Conservation (phyloP, 768 basidiomycete genomes). For the Tulasnella sp. region DNA sequence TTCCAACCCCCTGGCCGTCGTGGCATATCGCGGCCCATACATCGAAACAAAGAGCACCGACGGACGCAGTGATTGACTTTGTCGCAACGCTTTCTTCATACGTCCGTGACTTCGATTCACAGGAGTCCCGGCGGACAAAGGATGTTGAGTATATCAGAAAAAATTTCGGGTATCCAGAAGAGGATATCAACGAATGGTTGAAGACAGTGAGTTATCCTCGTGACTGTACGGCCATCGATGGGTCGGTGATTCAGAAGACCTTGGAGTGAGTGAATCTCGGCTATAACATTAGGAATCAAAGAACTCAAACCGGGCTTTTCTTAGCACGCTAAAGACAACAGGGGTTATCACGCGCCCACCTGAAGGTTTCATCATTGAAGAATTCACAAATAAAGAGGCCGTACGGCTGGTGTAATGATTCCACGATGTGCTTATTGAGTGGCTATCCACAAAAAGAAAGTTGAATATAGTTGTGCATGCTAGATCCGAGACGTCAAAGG, state of each 20-base stretch:
- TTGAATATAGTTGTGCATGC: no score
- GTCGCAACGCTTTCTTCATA: conserved; percentile 47
- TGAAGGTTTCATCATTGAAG: conserved; percentile 39
- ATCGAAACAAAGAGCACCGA: conserved; percentile 39
- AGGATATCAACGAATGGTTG: conserved; percentile 83
- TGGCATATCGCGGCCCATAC: conserved; percentile 90
- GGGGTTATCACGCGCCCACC: conserved; percentile 49
- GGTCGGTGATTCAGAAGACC: conserved; percentile 54
- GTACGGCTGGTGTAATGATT: conserved; percentile 25
- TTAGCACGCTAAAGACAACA: conserved; percentile 60
- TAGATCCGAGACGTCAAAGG: no score
- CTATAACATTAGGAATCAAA: conserved; percentile 3
- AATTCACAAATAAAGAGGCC: conserved; percentile 46
- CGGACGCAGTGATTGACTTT: conserved; percentile 42
- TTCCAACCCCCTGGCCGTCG: conserved; percentile 91
- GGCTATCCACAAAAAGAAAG: no score
- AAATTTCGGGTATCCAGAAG: conserved; percentile 67
- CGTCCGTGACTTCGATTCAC: conserved; percentile 52
- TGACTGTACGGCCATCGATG: conserved; percentile 50
- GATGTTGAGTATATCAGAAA: conserved; percentile 64
- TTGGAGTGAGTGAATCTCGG: conserved; percentile 39
- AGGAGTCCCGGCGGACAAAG: conserved; percentile 40
- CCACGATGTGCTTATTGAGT: no score
- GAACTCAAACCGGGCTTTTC: conserved; percentile 8
- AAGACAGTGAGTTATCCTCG: conserved; percentile 61